Conservation (phyloP, 768 basidiomycete species). For the Leccinum incarnatum region DNA sequence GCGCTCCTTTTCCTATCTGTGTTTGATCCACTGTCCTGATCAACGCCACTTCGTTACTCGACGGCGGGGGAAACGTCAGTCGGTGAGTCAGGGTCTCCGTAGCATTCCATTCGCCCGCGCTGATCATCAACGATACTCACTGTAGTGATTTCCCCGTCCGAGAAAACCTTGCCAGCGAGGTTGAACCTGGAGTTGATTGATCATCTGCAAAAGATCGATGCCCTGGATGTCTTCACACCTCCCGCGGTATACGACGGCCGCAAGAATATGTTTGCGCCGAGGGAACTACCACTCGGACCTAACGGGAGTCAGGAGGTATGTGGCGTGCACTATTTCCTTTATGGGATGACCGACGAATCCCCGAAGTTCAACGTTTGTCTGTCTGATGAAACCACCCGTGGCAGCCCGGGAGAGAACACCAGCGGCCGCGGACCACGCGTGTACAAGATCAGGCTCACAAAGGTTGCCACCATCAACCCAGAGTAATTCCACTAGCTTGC, state of each 20-base stretch:
- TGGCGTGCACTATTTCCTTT: not conserved
- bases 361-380: conserved; percentile 62
- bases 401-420: conserved; percentile 33
- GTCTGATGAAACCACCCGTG: conserved; percentile 35
- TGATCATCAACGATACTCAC: conserved; percentile 14
- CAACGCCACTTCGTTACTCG: not conserved
- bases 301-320: conserved; percentile 50
- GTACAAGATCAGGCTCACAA: conserved; percentile 61
- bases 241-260: conserved; percentile 75
- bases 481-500: conserved; percentile 34
- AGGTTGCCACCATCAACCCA: conserved; percentile 59
- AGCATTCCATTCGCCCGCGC: not conserved
- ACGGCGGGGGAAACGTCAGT: conserved; percentile 14
- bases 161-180: conserved; percentile 63
- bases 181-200: conserved; percentile 72
- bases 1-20: conserved; percentile 34
- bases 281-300: conserved; percentile 58
- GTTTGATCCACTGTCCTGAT: conserved; percentile 21
- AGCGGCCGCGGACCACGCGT: conserved; percentile 50
- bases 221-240: conserved; percentile 69
- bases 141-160: conserved; percentile 62
- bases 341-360: conserved; percentile 1
- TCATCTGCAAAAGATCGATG: conserved; percentile 53
- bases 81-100: conserved; percentile 11
- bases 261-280: conserved; percentile 69